Evolutionary conservation across 768 basidiomycete genomes (phyloP).

Genomic region (Tephrocybe rancida): DNA sequence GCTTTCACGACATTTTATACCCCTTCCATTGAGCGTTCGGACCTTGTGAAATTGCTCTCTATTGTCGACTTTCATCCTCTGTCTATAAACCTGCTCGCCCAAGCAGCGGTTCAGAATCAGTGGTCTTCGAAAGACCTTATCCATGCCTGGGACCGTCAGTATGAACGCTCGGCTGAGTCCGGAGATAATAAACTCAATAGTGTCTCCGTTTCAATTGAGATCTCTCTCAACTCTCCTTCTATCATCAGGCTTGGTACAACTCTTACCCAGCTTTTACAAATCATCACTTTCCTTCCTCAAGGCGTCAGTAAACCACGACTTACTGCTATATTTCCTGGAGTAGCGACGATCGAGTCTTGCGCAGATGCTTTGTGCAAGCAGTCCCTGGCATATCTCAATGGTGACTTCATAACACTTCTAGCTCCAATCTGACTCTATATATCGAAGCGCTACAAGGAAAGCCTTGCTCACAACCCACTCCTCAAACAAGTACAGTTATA

Average conservation of each 20-base stretch:
- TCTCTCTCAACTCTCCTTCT: slow-evolving; percentile 15
- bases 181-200: slow-evolving; percentile 13
- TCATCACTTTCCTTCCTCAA: slow-evolving; percentile 14
- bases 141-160: slow-evolving; percentile 12
- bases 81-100: slow-evolving; percentile 17
- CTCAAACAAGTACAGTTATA: not conserved
- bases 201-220: slow-evolving; percentile 8
- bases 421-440: slow-evolving; percentile 18
- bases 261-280: not conserved
- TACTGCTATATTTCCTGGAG: slow-evolving; percentile 1
- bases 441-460: not conserved
- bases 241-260: not conserved
- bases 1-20: slow-evolving; percentile 8
- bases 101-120: slow-evolving; percentile 15
- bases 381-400: slow-evolving; percentile 9
- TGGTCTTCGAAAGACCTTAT: slow-evolving; percentile 12
- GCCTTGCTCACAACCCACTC: not conserved
- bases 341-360: not conserved
- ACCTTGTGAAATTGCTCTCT: slow-evolving; percentile 9
- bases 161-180: not conserved
- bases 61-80: slow-evolving; percentile 17
- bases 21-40: not conserved
- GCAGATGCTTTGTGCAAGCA: slow-evolving; percentile 8
- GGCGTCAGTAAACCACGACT: slow-evolving; percentile 6
- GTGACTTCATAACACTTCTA: slow-evolving; percentile 11